Base-by-base conservation (phyloP, 2,329 filamentous ascomycete species). In the Scolecobasidium constrictum region DNA sequence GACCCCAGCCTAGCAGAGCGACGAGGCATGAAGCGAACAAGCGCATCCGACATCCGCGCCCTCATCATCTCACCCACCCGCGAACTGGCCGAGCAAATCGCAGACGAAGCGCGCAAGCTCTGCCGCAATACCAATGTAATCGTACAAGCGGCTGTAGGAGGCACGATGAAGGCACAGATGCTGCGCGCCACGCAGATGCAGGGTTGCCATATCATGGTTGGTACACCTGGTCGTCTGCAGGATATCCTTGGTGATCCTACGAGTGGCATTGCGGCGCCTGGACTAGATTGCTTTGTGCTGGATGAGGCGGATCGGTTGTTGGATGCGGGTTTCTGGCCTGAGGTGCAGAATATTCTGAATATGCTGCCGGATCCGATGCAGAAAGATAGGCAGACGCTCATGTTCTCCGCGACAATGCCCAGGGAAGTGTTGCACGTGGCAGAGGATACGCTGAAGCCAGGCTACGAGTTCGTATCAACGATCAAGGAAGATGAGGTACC, bases 401-500 rank as follows among this genome's bases (percentile, higher is more conserved):
- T 98, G 62, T 95, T 94, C 61, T 96, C 90, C 12, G 92, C 92
- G 35, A 98, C 92, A 9, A 83, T 98, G 22, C 86, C 90, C 36
- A 73, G 74, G 46, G 77, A 87, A 48, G 90, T 98, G 35, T 79
- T 94, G 51, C 65, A 73, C 35, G 74, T 96, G 38, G 90, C 93
- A 33, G 76, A 81, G 46, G 64, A 68, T 50, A 86, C 86, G 51
- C 81, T 96, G 59, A 86, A 88, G 57, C 75, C 77, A 2, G 69
- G 86, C 51, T 96, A 94, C 62, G 78, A 93, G 57, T 94, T 92
- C 54, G 78, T 95, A 47, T 84, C 90, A 61, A 94, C 86, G n/a
- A 83, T 98, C 47, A 68, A 73, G 44, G 77, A 82, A 44, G 77
- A 93, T 50, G 92, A 96, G 52, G 71, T 73, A 2, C 83, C 86